phyloP scores from a whole-genome alignment of 1,284 basidiomycete genomes.

The Moesziomyces globuligerus region DNA sequence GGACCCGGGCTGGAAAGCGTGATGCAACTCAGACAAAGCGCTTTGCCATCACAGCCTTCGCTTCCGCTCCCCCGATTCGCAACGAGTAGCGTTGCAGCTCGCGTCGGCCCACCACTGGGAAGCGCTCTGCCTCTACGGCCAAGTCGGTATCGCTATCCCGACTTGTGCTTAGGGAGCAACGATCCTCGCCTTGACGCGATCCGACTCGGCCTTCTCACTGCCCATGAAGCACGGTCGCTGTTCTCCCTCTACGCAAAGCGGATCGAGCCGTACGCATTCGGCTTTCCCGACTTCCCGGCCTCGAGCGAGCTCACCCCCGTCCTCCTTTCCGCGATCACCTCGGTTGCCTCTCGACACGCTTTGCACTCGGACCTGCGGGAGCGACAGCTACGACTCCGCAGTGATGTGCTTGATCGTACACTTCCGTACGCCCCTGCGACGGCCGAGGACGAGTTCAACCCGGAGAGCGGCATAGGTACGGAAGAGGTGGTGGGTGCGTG shows the following conservation, averaged over 20 bases:
- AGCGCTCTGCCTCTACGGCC: constrained; percentile 4
- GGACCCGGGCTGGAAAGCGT: too few species aligned
- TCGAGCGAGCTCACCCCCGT: constrained; percentile 27
- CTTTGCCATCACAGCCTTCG: background rate
- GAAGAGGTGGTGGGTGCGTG: constrained; percentile 39
- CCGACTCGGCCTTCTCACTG: constrained; percentile 20
- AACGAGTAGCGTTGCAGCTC: background rate
- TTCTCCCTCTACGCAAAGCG: constrained; percentile 21
- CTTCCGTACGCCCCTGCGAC: constrained; percentile 12
- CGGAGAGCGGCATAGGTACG: constrained; percentile 32
- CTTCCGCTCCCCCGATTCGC: constrained; percentile 3
- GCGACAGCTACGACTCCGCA: constrained; percentile 5
- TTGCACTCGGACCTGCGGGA: background rate
- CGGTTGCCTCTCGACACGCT: constrained; percentile 12
- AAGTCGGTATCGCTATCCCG: constrained; percentile 32
- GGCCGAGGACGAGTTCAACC: constrained; percentile 32
- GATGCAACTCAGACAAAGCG: too few species aligned
- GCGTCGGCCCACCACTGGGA: background rate
- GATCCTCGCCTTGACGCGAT: constrained; percentile 36
- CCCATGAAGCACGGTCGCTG: constrained; percentile 21
- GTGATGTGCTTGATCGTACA: constrained; percentile 25
- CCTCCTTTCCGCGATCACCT: constrained; percentile 21
- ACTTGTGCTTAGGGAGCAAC: constrained; percentile 13
- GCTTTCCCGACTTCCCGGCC: constrained; percentile 38
- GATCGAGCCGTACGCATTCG: constrained; percentile 26